These are phyloP conservation scores for Colletotrichum karsti DNA, from an alignment of 2,329 filamentous ascomycete genomes.

Conservation along the genomic window DNA sequence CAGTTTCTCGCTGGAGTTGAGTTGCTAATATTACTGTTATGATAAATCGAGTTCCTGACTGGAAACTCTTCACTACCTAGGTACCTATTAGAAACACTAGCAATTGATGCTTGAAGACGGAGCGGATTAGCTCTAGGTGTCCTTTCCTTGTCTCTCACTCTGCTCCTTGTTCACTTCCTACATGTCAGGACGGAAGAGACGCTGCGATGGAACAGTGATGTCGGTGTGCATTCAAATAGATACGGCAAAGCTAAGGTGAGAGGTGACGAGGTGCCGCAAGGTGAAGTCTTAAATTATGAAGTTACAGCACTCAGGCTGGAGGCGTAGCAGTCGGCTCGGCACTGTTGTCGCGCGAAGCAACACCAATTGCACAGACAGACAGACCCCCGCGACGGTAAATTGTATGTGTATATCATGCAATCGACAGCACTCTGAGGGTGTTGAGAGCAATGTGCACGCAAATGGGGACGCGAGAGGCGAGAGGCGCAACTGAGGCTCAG, in stretches of 20 bases:
- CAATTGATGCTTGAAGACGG: neutral
- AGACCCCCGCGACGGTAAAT: too few species aligned
- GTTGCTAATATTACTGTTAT: too few species aligned
- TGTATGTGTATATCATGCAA: neutral
- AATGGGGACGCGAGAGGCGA: neutral
- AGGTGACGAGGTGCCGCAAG: neutral
- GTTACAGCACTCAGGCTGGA: neutral
- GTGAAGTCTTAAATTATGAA: neutral
- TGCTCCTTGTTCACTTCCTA: neutral
- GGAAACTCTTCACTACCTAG: neutral
- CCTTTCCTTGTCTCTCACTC: neutral
- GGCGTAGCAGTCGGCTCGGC: neutral
- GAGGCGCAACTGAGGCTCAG: constrained; percentile 1
- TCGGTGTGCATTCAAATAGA: neutral
- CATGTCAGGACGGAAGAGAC: neutral
- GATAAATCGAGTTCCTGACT: neutral
- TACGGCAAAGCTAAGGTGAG: neutral
- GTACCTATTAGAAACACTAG: too few species aligned
- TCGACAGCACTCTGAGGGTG: neutral
- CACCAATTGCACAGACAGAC: neutral
- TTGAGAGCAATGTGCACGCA: neutral
- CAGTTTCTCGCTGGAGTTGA: neutral
- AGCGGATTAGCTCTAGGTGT: neutral
- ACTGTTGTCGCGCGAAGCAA: neutral
- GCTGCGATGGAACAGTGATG: neutral